Evolutionary conservation across 2,329 filamentous ascomycete species (phyloP), one percentile per base, ranked within the genome.

Genomic region (Exophiala calicioides): DNA sequence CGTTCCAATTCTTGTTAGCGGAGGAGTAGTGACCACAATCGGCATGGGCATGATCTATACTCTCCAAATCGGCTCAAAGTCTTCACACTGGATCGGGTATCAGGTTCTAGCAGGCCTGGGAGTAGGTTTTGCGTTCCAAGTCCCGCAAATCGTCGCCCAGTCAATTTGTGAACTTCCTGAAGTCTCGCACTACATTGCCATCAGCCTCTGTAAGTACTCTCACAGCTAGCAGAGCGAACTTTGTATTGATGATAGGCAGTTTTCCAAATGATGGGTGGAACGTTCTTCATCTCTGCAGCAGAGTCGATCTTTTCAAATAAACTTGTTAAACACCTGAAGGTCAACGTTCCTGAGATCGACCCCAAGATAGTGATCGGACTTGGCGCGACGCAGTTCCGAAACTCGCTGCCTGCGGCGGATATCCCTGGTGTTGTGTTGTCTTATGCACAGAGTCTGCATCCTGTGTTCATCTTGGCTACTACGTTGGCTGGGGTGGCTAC

Each of bases 11-110:
- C 44, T 64, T 24, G 24, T 61, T 9, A n/a, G 52, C 6, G 60
- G 59, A 5, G 43, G 55, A 3, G 44, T 41, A 2, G 9, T 68
- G 20, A 42, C 52, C 15, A 47, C 62, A 1, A 48, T 68, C 10
- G 64, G 45, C 1, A 35, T 38, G 8, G 67, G 65, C 5, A 49
- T 69, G 2, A 13, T 67, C 16, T 67, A 63, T 39, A 68, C 64
- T 0, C 38, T 66, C 13, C 53, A 63, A 16, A 47, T 59, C 4
- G 35, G 52, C 16, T 59, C 62, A 2, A 34, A 50, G 2, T 34
- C 58, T 3, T 59, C 54, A 4, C 58, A 61, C 21, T 70, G 64
- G 67, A 59, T 69, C 12, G 67, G 67, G 1, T 68, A 65, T 41
- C 66, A 69, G 44, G 55, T 65, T 20, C 31, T 68, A 6, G 44